Percentiles rank a stretch among this genome's conserved stretches.
These are phyloP conservation scores for Malus fusca DNA, from an alignment of 306 rosid species.

Conservation along the genomic window DNA sequence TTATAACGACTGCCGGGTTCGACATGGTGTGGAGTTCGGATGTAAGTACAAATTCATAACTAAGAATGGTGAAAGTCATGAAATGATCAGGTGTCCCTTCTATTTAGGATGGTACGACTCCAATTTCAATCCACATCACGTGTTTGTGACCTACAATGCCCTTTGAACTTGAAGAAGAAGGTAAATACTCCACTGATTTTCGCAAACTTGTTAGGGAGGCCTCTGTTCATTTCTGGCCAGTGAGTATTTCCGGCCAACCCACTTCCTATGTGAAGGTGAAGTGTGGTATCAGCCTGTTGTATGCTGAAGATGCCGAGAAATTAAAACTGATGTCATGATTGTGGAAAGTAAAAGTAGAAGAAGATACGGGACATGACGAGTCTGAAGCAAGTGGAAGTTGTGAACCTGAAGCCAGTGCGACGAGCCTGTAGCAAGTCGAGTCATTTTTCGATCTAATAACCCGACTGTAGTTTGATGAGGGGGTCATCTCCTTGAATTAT, in stretches of 20 bases:
- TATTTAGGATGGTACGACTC: no score
- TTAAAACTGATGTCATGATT: not conserved
- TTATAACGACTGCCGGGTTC: not conserved
- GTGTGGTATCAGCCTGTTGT: constrained; percentile 4
- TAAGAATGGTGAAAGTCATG: not conserved
- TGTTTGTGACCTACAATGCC: not conserved
- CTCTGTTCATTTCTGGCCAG: not conserved
- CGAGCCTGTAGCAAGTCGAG: no score
- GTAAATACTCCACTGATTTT: not conserved
- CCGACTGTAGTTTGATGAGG: no score
- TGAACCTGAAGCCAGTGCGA: no score
- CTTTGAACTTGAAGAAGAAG: not conserved
- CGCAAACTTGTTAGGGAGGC: not conserved
- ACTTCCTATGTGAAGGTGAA: not conserved
- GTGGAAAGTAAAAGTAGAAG: not conserved
- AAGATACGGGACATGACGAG: not conserved
- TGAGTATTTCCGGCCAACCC: not conserved
- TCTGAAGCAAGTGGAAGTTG: not conserved
- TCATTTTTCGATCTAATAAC: no score
- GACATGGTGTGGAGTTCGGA: no score
- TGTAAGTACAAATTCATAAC: not conserved
- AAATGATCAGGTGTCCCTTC: no score
- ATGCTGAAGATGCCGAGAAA: not conserved
- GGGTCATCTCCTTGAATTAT: no score
- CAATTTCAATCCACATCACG: not conserved